Evolutionary conservation across 805 yeast species (phyloP).

Genomic region (Wickerhamiella qilinensis): DNA sequence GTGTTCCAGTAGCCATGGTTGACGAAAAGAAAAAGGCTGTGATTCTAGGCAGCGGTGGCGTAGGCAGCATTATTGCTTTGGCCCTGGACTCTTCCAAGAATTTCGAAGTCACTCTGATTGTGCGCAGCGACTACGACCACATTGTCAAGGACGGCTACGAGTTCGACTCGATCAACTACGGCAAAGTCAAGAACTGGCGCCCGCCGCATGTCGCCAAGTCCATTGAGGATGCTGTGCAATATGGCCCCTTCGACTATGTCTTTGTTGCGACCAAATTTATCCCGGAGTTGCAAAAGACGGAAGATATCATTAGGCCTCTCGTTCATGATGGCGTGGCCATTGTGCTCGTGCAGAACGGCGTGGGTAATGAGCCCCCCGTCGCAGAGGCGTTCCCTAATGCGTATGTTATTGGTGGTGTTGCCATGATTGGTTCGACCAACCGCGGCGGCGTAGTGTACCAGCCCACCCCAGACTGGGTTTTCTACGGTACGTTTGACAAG

Average conservation of each 20-base stretch:
- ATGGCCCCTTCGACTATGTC: slow-evolving; percentile 36
- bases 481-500: slow-evolving; percentile 37
- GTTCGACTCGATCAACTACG: slow-evolving; percentile 48
- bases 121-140: slow-evolving; percentile 46
- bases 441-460: slow-evolving; percentile 34
- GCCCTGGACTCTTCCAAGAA: slow-evolving; percentile 34
- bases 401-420: slow-evolving; percentile 44
- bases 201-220: slow-evolving; percentile 27
- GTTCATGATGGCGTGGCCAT: slow-evolving; percentile 34
- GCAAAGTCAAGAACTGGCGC: slow-evolving; percentile 34
- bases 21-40: slow-evolving; percentile 27
- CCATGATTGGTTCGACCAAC: slow-evolving; percentile 45
- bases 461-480: slow-evolving; percentile 33
- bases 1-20: background rate
- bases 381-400: slow-evolving; percentile 34
- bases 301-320: slow-evolving; percentile 35
- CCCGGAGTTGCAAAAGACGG: slow-evolving; percentile 43
- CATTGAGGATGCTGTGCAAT: slow-evolving; percentile 31
- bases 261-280: slow-evolving; percentile 47
- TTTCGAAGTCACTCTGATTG: slow-evolving; percentile 41
- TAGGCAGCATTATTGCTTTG: slow-evolving; percentile 63
- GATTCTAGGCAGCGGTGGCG: slow-evolving; percentile 73
- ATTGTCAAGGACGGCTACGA: slow-evolving; percentile 39
- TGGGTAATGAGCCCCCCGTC: slow-evolving; percentile 44
- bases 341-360: slow-evolving; percentile 50